Evolutionary conservation across 768 basidiomycete genomes (phyloP).

Genomic region (Mycena venus): DNA sequence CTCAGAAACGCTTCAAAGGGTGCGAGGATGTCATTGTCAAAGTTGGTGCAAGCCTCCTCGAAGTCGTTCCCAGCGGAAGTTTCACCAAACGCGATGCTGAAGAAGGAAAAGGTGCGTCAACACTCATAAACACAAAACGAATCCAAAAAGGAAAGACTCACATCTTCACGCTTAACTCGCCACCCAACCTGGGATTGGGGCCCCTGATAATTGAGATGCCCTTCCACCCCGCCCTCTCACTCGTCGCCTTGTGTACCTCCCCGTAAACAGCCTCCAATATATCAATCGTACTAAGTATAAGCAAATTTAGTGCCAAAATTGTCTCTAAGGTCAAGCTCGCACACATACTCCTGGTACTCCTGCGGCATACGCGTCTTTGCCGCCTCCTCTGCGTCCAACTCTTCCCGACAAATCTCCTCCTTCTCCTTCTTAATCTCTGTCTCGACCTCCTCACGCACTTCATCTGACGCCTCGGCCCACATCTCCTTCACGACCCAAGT

Average conservation of each 20-base stretch:
- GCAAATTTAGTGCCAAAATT: no score
- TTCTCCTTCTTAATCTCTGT: no score
- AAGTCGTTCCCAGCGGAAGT: constrained; percentile 3
- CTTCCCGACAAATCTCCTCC: no score
- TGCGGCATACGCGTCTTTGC: no score
- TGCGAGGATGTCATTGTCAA: not conserved
- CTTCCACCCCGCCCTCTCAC: not conserved
- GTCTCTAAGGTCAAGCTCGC: no score
- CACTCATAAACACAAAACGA: not conserved
- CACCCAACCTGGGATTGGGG: not conserved
- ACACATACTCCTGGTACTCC: no score
- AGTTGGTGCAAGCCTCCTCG: not conserved
- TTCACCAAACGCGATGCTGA: not conserved
- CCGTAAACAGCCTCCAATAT: not conserved
- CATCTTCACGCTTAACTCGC: constrained; percentile 5
- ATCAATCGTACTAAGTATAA: no score
- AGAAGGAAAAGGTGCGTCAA: not conserved
- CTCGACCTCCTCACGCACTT: no score
- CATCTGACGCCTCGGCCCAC: no score
- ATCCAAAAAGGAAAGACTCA: not conserved
- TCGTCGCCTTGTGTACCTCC: not conserved
- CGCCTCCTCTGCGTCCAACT: no score
- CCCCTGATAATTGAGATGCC: not conserved
- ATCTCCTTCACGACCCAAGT: no score
- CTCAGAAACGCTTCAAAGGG: not conserved